Percentiles rank a stretch among this genome's conserved stretches.
Conservation (phyloP, 768 basidiomycete genomes). For the Suillus fuscotomentosus region DNA sequence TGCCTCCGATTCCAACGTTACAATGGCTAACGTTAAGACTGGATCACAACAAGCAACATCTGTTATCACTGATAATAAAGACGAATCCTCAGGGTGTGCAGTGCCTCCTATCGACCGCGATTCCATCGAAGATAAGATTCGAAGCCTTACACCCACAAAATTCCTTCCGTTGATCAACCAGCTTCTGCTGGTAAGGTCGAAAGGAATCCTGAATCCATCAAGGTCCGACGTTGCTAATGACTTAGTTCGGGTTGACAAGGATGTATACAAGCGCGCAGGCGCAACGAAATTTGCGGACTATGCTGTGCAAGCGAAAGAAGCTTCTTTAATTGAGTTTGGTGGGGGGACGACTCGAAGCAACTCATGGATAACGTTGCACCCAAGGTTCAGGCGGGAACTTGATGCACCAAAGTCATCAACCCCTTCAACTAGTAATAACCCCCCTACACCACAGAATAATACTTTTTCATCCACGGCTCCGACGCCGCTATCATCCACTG, state of each 20-base stretch:
- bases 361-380: constrained; percentile 29
- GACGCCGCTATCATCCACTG: no score
- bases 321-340: constrained; percentile 29
- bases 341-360: constrained; percentile 7
- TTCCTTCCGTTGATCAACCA: constrained; percentile 31
- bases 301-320: constrained; percentile 21
- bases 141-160: constrained; percentile 16
- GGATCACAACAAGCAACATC: not conserved
- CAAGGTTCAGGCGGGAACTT: constrained; percentile 14
- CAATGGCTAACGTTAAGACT: constrained; percentile 2
- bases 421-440: not conserved
- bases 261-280: constrained; percentile 24
- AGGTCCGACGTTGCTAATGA: constrained; percentile 38
- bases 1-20: not conserved
- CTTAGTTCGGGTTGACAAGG: constrained; percentile 28
- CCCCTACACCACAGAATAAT: not conserved
- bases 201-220: constrained; percentile 32
- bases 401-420: not conserved
- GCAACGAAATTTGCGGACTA: constrained; percentile 27
- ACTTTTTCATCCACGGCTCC: not conserved
- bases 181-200: constrained; percentile 21
- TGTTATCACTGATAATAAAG: constrained; percentile 5
- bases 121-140: constrained; percentile 10
- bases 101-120: constrained; percentile 1
- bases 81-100: constrained; percentile 5